Evolutionary conservation across 2,329 filamentous ascomycete genomes (phyloP).

Genomic region (Leptographium galeiforme): DNA sequence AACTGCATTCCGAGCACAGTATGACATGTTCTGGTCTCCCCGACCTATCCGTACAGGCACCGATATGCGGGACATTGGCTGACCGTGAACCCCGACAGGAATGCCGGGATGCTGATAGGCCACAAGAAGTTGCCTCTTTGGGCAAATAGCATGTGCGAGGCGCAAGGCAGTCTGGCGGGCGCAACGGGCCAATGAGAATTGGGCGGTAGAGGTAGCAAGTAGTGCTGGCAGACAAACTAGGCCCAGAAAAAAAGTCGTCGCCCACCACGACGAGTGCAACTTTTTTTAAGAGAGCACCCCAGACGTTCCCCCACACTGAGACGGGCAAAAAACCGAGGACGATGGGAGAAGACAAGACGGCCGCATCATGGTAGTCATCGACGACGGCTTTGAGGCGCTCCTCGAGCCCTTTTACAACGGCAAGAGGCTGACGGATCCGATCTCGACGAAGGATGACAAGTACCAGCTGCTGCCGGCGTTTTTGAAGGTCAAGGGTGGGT

Average conservation of each 20-base stretch:
- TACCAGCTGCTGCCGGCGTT: constrained; percentile 97
- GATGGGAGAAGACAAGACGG: background rate
- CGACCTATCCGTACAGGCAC: too few species aligned
- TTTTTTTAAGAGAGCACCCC: background rate
- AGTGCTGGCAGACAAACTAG: background rate
- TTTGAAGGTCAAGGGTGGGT: constrained; percentile 76
- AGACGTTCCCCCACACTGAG: background rate
- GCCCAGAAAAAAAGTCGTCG: background rate
- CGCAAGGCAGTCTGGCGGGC: too few species aligned
- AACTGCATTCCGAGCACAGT: background rate
- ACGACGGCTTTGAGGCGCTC: constrained; percentile 53
- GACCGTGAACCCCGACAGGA: background rate
- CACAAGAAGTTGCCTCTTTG: background rate
- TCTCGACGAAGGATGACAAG: constrained; percentile 66
- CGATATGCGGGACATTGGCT: background rate
- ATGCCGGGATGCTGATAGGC: too few species aligned
- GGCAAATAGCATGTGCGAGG: background rate
- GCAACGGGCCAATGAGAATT: background rate
- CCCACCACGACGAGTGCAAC: background rate
- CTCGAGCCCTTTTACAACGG: constrained; percentile 55
- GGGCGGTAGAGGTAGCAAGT: background rate
- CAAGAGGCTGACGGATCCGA: constrained; percentile 52
- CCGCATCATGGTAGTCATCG: constrained; percentile 34
- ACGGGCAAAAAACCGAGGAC: too few species aligned
- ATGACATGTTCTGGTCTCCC: background rate